Base-by-base conservation (phyloP, 495 filamentous ascomycete genomes). In the Bryoglossum gracile region DNA sequence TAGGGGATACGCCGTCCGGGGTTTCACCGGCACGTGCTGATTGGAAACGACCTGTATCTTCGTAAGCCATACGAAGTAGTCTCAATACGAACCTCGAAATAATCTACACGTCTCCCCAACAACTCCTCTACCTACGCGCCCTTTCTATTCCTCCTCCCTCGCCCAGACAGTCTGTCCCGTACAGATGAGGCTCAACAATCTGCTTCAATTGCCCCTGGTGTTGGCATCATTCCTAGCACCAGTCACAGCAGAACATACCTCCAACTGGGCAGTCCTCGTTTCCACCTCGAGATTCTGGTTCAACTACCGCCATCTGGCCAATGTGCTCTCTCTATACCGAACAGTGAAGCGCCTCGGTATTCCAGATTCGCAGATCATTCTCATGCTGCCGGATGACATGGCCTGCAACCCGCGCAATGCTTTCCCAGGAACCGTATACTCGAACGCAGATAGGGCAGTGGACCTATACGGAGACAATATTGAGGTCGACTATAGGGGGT, bases 281-380 rank as follows among this genome's bases (percentile, higher is more conserved):
- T 90, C 84, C 37, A 98, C 92, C n/a, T 97, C 94, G 6, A 84
- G 92, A 48, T 98, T 98, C 73, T 98, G 92, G 92, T 98, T 98
- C 80, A 98, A 98, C 70, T 98, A 98, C 70, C 86, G 92, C 34
- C 92, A 98, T 62, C 81, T 98, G 30, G 91, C 94, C 61, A 98
- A 98, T 73, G 90, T 95, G 42, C 82, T 98, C 42, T 96, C 92
- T 42, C 79, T 98, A 43, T 98, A 98, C 72, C 88, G 92, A 58
- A 97, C 94, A 56, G 92, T 98, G 46, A 98, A 98, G 71, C 86
- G 92, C 16, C 82, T 98, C 33, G 92, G 92, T 41, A 98, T 98
- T 56, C 92, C 92, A 38, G 92, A 98, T 66, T 95, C 89, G 16
- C 94, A 98, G 62, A 98, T 98, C 66, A 96, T 98, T 64, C 82